phyloP scores from a whole-genome alignment of 1,139 yeast species.

The Debaryomyces sp. region DNA sequence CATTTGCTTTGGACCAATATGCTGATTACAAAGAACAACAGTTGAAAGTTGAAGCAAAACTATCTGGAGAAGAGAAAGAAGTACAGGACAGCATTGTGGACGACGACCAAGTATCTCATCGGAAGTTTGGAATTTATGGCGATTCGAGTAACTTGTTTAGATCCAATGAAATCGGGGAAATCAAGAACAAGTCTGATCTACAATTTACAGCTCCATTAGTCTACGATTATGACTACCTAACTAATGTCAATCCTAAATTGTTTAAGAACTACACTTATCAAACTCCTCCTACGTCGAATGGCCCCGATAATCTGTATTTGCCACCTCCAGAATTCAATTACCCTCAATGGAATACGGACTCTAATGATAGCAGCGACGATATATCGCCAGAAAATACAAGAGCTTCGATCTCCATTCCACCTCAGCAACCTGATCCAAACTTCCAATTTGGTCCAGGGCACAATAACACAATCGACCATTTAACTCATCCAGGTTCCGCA shows the following conservation, averaged over 20 bases:
- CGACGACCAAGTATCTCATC: not conserved
- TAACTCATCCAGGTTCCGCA: not conserved
- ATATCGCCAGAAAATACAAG: not conserved
- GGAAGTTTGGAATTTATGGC: slow-evolving; percentile 6
- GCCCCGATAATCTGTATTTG: slow-evolving; percentile 5
- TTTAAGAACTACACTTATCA: slow-evolving; percentile 41
- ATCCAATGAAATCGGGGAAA: not conserved
- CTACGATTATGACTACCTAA: slow-evolving; percentile 46
- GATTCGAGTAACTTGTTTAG: slow-evolving; percentile 3
- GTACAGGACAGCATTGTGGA: not conserved
- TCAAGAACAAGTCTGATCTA: slow-evolving; percentile 1
- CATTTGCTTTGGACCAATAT: slow-evolving; percentile 47
- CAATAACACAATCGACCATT: not conserved
- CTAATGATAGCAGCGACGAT: slow-evolving; percentile 8
- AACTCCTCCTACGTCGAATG: slow-evolving; percentile 26
- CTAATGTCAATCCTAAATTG: slow-evolving; percentile 40
- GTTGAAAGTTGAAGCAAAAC: not conserved
- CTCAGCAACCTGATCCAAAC: slow-evolving; percentile 6
- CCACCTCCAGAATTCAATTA: slow-evolving; percentile 26
- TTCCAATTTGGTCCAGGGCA: slow-evolving; percentile 1
- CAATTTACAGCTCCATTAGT: slow-evolving; percentile 45
- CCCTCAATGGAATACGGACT: slow-evolving; percentile 28
- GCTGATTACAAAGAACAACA: slow-evolving; percentile 27
- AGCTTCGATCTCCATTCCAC: slow-evolving; percentile 5
- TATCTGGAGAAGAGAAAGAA: not conserved